Conservation (phyloP, 441 rosid species). For the Kokia cookei region DNA sequence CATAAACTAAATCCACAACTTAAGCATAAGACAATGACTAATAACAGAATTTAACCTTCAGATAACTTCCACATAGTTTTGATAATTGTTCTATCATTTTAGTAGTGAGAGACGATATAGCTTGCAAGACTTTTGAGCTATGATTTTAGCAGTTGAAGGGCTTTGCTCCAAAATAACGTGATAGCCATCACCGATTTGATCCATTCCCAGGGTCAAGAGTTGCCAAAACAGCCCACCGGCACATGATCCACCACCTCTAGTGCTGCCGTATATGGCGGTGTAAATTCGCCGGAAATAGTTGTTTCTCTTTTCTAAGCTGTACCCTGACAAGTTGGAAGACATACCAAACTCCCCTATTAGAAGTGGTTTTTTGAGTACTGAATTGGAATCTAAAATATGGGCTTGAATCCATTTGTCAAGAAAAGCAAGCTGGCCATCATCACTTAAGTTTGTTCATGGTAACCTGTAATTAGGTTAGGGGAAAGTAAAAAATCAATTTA, state of each 20-base stretch:
- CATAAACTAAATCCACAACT: too few relatives aligned
- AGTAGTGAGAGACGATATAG: constrained; percentile 20
- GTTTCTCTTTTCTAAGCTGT: constrained; percentile 34
- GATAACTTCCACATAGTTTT: background rate
- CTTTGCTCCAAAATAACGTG: constrained; percentile 36
- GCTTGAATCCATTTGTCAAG: constrained; percentile 37
- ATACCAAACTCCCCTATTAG: constrained; percentile 43
- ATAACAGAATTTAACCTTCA: background rate
- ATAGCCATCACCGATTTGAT: constrained; percentile 35
- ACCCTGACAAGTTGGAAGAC: constrained; percentile 35
- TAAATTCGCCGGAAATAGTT: constrained; percentile 30
- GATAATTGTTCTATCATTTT: constrained; percentile 2
- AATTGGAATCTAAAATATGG: constrained; percentile 33
- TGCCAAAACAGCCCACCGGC: constrained; percentile 57
- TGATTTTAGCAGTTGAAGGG: constrained; percentile 51
- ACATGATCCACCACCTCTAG: constrained; percentile 26
- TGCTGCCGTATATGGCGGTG: constrained; percentile 34
- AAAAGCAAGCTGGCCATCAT: constrained; percentile 19
- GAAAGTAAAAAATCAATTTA: background rate
- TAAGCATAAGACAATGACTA: too few relatives aligned
- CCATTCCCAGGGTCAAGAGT: constrained; percentile 31
- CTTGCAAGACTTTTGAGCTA: constrained; percentile 48
- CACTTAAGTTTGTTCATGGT: constrained; percentile 18
- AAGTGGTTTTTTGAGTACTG: constrained; percentile 35
- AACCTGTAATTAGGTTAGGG: constrained; percentile 20